Base-by-base conservation (phyloP, 2,329 filamentous ascomycete species). In the Colletotrichum magnum region DNA sequence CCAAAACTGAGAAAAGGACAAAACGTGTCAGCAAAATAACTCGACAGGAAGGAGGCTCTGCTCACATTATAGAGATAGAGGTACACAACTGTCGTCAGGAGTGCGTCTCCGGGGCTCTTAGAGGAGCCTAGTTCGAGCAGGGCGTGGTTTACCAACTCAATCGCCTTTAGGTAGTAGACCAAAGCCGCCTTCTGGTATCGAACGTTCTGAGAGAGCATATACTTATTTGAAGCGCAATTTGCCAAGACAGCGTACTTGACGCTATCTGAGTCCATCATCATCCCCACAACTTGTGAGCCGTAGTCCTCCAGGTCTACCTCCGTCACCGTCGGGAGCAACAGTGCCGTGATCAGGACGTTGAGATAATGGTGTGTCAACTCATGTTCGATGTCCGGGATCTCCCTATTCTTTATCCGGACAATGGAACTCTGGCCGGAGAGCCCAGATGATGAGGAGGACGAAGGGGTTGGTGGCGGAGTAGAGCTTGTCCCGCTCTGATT, bases 51-150 rank as follows among this genome's bases (percentile, higher is more conserved):
- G 13, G 43, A 2, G 16, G 9, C 9, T 2, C 1, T 4, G 15
- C 57, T 21, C n/a, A 59, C 57, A 24, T 59, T 59, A 10, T 59
- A 59, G 12, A 59, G 57, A 9, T 59, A 59, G 6, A 59, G 26
- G 4, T 59, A 59, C 13, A 59, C 57, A 6, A 59, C 57, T 1
- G 57, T 59, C 0, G 57, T 59, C 16, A 59, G 28, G 10, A 50
- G 28, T 0, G 43, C n/a, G 57, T 59, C 57, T 4, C 41, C 45
- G 0, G 57, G 57, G n/a, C 57, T 59, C 1, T 50, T 26, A 7
- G 45, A 36, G 9, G 28, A 50, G 18, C 24, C 41, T 1, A 50
- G 43, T 0, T 50, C 43, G 10, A 15, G 57, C 0, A 59, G 45
- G n/a, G 24, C n/a, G 3, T n/a, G 43, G 13, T 48, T 59, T 13